Evolutionary conservation across 805 yeast genomes (phyloP), one percentile per base, ranked within the genome.

Genomic region (Cyberlindnera bimundalis): DNA sequence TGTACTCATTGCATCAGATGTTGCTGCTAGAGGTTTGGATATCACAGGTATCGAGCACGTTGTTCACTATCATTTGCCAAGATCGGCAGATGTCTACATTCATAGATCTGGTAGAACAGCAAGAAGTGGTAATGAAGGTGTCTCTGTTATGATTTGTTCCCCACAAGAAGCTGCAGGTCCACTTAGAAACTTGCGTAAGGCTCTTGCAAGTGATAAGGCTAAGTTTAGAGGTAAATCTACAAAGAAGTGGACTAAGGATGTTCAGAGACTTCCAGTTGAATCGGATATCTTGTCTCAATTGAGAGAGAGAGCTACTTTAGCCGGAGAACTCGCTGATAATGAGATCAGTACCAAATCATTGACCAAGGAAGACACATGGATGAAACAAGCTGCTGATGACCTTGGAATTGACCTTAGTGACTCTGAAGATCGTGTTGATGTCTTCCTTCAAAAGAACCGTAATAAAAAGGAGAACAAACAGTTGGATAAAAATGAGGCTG

Each of bases 71-170:
- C 97, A 93, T 64, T 71, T 93, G 47, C 98, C 99, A 10, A 73
- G 98, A 47, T 73, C 95, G 13, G 97, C 97, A 0, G 99, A 93
- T 58, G 80, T 88, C 37, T 93, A 93, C 58, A 81, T 93, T 52
- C 99, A 93, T 64, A 76, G 99, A 61, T 86, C 96, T 2, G 99
- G 99, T 46, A 81, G 99, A 74, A 93, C 99, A n/a, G 98, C 96
- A 0, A 83, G 99, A 70, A 97, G 95, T 2, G 93, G 91, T 1
- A 62, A 62, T 26, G 91, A 86, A 59, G 99, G 99, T 70, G 96
- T 93, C n/a, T 84, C 96, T 2, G 82, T 93, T 36, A 80, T 89
- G 77, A 69, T 93, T 39, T 88, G 96, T 56, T 85, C 96, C 5
- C 96, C 97, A 13, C 89, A 85, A 45, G 99, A 93, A 59, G 88